These are phyloP conservation scores for Lecanicillium sp. DNA, from an alignment of 2,329 filamentous ascomycete species.

Conservation along the genomic window DNA sequence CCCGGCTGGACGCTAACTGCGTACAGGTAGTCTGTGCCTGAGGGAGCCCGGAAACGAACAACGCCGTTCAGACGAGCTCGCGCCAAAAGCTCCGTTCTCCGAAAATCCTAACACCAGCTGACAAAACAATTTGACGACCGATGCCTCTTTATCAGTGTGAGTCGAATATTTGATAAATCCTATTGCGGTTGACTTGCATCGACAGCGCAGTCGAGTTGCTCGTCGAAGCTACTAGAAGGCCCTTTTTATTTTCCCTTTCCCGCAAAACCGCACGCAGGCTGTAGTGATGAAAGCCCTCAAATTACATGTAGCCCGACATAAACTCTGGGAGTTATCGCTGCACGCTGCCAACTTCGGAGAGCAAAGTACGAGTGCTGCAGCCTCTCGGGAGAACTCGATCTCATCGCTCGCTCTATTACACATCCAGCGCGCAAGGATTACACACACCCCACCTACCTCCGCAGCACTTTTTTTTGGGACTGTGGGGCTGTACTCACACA, in stretches of 20 bases:
- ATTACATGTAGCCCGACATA: too few relatives aligned
- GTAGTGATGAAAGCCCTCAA: too few relatives aligned
- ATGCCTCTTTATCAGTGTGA: too few relatives aligned
- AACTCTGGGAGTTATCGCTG: too few relatives aligned
- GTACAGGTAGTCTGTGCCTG: neutral
- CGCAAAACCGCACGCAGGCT: too few relatives aligned
- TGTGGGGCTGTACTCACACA: conserved; percentile 2
- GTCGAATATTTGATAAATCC: too few relatives aligned
- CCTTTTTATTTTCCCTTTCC: too few relatives aligned
- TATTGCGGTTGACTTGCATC: too few relatives aligned
- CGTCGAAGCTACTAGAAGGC: conserved; percentile 2
- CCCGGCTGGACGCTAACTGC: conserved; percentile 7
- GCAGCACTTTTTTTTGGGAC: conserved; percentile 2
- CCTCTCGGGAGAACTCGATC: conserved; percentile 10
- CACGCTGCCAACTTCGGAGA: too few relatives aligned
- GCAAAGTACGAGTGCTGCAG: conserved; percentile 5
- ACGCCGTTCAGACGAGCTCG: neutral
- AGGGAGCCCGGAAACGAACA: neutral
- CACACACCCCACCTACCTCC: neutral
- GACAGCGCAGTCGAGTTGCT: too few relatives aligned
- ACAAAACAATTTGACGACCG: neutral
- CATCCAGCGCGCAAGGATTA: conserved; percentile 2
- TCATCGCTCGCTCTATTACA: conserved; percentile 8
- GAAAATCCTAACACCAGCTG: neutral
- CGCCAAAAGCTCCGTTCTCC: neutral